A percentile compares a stretch with the other conserved stretches of the same genome.
Conservation (phyloP, 129 eudicot species). For the Tagetes patula region DNA sequence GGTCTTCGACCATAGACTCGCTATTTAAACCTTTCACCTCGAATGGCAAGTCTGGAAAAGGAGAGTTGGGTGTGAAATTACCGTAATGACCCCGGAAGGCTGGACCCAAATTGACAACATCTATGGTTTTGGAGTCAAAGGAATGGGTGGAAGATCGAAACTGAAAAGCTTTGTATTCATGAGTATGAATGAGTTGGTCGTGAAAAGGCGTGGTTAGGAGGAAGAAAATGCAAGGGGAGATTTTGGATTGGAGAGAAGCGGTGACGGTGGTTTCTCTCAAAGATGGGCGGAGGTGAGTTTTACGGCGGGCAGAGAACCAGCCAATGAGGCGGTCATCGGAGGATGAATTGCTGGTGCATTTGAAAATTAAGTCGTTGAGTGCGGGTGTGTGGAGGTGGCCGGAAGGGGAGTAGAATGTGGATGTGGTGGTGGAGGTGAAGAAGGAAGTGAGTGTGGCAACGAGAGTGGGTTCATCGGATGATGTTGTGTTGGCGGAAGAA, state of each 20-base stretch:
- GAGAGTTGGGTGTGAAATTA: slow-evolving; percentile 52
- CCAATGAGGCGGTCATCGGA: slow-evolving; percentile 57
- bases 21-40: slow-evolving; percentile 32
- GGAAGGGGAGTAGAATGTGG: slow-evolving; percentile 45
- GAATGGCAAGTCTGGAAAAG: slow-evolving; percentile 56
- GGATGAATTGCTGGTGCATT: neutral
- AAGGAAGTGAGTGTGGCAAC: slow-evolving; percentile 56
- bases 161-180: slow-evolving; percentile 64
- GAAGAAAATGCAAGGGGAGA: slow-evolving; percentile 54
- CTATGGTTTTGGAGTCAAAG: slow-evolving; percentile 57
- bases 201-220: slow-evolving; percentile 73
- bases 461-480: slow-evolving; percentile 32
- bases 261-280: slow-evolving; percentile 54
- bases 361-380: slow-evolving; percentile 20
- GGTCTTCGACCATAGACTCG: slow-evolving; percentile 59
- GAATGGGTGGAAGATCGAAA: slow-evolving; percentile 31
- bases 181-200: slow-evolving; percentile 77
- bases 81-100: slow-evolving; percentile 74
- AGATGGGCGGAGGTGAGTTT: slow-evolving; percentile 79
- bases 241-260: slow-evolving; percentile 39
- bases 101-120: slow-evolving; percentile 76
- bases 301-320: slow-evolving; percentile 85
- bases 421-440: slow-evolving; percentile 42
- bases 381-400: slow-evolving; percentile 35
- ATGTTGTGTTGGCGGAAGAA: slow-evolving; percentile 26